A percentile compares a stretch with the other conserved stretches of the same genome.
Conservation (phyloP, 1,139 yeast species). For the Suhomyces coccinellae region DNA sequence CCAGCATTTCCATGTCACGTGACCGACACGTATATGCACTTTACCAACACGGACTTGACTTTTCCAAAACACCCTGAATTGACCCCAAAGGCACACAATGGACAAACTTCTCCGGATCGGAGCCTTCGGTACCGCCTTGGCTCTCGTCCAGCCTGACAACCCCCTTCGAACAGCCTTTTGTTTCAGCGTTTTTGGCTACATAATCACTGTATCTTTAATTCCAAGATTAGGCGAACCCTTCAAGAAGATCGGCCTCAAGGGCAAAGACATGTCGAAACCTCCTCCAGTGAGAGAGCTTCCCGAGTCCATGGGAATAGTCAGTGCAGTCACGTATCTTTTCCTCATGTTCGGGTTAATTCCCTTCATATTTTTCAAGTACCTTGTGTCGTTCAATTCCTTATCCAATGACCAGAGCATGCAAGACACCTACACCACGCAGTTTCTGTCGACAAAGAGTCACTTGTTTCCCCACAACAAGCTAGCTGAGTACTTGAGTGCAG, state of each 20-base stretch:
- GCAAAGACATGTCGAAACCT: constrained; percentile 76
- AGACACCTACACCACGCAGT: constrained; percentile 38
- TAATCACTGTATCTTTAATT: constrained; percentile 57
- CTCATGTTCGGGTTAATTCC: constrained; percentile 86
- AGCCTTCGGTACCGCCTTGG: constrained; percentile 12
- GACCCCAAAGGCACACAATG: constrained; percentile 5
- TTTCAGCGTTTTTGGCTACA: constrained; percentile 66
- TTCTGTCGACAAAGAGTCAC: constrained; percentile 31
- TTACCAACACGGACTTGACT: neutral
- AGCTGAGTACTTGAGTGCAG: constrained; percentile 82
- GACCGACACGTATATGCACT: neutral
- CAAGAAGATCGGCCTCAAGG: constrained; percentile 74
- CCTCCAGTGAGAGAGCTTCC: constrained; percentile 65
- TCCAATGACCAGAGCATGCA: constrained; percentile 38
- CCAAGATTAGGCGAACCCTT: constrained; percentile 70
- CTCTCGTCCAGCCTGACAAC: constrained; percentile 20
- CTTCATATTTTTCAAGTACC: constrained; percentile 78
- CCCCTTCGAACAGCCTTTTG: constrained; percentile 59
- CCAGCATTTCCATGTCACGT: no score
- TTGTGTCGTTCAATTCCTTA: constrained; percentile 51
- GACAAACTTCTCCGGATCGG: constrained; percentile 9
- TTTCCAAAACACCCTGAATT: neutral
- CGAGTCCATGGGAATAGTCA: constrained; percentile 87
- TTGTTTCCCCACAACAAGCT: constrained; percentile 83
- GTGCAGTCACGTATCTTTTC: constrained; percentile 78